Conservation (phyloP, 805 yeast genomes). For the Pichia scutulata region DNA sequence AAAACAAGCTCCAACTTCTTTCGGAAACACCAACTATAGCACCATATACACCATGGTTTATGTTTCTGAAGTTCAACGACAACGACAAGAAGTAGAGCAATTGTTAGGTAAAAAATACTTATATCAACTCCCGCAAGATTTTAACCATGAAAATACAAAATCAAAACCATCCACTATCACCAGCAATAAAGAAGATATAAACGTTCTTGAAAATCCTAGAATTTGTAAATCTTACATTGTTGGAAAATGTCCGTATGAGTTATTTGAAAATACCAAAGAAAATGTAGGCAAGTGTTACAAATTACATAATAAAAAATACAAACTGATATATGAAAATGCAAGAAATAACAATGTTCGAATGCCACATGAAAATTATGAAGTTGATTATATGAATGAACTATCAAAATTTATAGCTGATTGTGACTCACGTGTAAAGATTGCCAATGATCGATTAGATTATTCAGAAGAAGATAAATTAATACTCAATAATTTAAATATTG, state of each 20-base stretch:
- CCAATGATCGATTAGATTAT: slow-evolving; percentile 57
- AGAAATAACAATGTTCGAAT: slow-evolving; percentile 29
- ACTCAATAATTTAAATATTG: slow-evolving; percentile 28
- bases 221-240: slow-evolving; percentile 80
- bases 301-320: slow-evolving; percentile 67
- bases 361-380: slow-evolving; percentile 37
- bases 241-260: slow-evolving; percentile 79
- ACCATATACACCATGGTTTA: neutral
- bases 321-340: slow-evolving; percentile 55
- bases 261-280: slow-evolving; percentile 75
- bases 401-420: slow-evolving; percentile 58
- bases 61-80: slow-evolving; percentile 57
- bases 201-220: slow-evolving; percentile 33
- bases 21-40: neutral
- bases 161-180: slow-evolving; percentile 5
- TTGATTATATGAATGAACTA: slow-evolving; percentile 38
- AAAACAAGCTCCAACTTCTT: neutral
- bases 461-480: slow-evolving; percentile 50
- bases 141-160: slow-evolving; percentile 8
- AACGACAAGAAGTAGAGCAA: slow-evolving; percentile 67
- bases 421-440: slow-evolving; percentile 54
- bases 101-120: slow-evolving; percentile 64
- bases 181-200: neutral
- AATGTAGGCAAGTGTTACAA: slow-evolving; percentile 75
- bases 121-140: slow-evolving; percentile 22